Evolutionary conservation across 345 rosid genomes (phyloP), one percentile per base, ranked within the genome.

Genomic region (Lenwebbia sp.): DNA sequence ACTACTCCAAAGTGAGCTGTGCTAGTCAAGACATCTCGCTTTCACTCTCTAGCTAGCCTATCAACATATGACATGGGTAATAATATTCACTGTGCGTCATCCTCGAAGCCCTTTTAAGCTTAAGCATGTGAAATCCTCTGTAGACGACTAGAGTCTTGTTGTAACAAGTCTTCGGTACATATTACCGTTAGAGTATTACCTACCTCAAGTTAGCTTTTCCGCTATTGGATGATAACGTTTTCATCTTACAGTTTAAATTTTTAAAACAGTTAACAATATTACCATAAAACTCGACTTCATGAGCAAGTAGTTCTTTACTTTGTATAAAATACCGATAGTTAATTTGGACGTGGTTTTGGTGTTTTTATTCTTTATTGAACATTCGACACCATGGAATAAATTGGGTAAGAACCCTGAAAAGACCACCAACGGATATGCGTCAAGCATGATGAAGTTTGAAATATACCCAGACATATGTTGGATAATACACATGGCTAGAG

Each of bases 141-240:
- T 30, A 62, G 41, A 62, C 12, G 22, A 30, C 41, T 30, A 14
- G 75, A 33, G 40, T 62, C 41, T 62, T 0, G 75, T 2, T 37
- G 21, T 30, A 30, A 40, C 75, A 30, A 30, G 33, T 62, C 40
- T 62, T 62, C 0, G 2, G 33, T n/a, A n/a, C 30, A 33, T 17
- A 0, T 10, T 30, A 7, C 41, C 7, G 4, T 28, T 15, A 14
- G 30, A 17, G 11, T 6, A 62, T 62, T 62, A 62, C 21, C 40
- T 62, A 28, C 22, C 75, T 62, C 40, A 33, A 62, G 75, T 62
- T 33, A 65, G 25, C 78, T 17, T 65, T 65, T 33, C 25, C 0
- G 0, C 17, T 0, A 2, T 17, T 9, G 7, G 37, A 33, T 6
- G 4, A 0, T 65, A 33, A 65, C 0, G 1, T 4, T 9, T 65